phyloP scores from a whole-genome alignment of 331 rosid species.

The Pyrus hybrid region DNA sequence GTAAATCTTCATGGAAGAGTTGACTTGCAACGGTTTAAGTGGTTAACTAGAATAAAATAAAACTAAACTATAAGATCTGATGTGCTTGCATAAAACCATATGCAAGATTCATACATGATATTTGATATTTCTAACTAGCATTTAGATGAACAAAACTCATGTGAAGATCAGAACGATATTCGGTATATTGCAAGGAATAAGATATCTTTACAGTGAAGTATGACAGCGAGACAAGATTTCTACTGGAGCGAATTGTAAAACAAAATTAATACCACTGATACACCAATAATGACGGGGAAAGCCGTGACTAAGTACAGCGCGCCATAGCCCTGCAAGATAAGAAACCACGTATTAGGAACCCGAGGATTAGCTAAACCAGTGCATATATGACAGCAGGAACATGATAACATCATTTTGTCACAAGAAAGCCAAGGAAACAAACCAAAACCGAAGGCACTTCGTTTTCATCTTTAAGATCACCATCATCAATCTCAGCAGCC shows the following conservation, averaged over 20 bases:
- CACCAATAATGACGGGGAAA: slow-evolving; percentile 88
- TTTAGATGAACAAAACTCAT: slow-evolving; percentile 14
- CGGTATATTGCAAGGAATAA: slow-evolving; percentile 9
- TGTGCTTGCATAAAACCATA: slow-evolving; percentile 11
- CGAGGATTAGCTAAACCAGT: background rate
- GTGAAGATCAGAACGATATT: background rate
- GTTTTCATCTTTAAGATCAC: slow-evolving; percentile 30
- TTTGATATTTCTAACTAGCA: background rate
- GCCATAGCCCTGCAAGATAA: slow-evolving; percentile 85
- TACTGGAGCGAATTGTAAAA: slow-evolving; percentile 91
- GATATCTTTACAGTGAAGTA: slow-evolving; percentile 20
- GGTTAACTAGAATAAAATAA: background rate
- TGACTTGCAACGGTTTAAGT: slow-evolving; percentile 5
- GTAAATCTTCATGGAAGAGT: background rate
- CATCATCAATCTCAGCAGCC: slow-evolving; percentile 81
- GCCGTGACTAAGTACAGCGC: slow-evolving; percentile 83
- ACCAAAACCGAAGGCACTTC: slow-evolving; percentile 83
- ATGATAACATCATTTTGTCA: background rate
- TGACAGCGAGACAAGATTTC: slow-evolving; percentile 10
- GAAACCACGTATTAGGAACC: slow-evolving; percentile 8
- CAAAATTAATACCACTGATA: slow-evolving; percentile 81
- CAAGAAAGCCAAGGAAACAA: slow-evolving; percentile 32
- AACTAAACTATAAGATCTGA: background rate
- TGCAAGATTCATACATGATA: background rate
- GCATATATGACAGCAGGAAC: background rate